Conservation (phyloP, 108 stramenopile species). For the Nannochloropsis granulata region DNA sequence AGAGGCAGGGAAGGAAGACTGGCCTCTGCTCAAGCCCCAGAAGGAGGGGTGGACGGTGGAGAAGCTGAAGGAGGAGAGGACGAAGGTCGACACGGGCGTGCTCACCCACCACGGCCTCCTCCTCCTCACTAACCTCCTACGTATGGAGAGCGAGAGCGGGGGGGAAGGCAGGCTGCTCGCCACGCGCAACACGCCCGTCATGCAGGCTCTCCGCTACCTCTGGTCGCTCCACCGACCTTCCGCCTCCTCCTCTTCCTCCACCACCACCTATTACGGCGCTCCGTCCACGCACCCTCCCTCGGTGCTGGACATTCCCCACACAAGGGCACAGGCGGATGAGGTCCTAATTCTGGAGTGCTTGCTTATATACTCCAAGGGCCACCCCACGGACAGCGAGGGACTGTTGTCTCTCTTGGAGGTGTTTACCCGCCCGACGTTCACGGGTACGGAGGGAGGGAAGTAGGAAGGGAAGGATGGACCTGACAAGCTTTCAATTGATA, state of each 20-base stretch:
- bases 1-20: neutral
- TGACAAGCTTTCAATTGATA: neutral
- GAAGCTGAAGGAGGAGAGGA: neutral
- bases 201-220: neutral
- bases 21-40: neutral
- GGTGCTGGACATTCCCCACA: neutral
- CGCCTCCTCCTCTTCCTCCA: neutral
- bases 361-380: neutral
- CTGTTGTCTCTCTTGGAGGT: neutral
- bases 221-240: neutral
- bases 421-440: neutral
- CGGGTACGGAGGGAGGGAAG: neutral
- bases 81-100: neutral
- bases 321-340: neutral
- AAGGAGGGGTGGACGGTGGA: neutral
- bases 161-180: neutral
- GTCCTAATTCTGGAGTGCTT: neutral
- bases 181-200: neutral
- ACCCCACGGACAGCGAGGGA: neutral
- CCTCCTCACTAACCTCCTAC: neutral
- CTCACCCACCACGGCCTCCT: neutral
- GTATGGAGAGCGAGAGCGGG: neutral
- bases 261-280: neutral
- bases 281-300: neutral
- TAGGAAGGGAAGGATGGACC: neutral